Evolutionary conservation across 2,329 filamentous ascomycete genomes (phyloP), one percentile per base, ranked within the genome.

Genomic region (Fusarium pseudonygamai): DNA sequence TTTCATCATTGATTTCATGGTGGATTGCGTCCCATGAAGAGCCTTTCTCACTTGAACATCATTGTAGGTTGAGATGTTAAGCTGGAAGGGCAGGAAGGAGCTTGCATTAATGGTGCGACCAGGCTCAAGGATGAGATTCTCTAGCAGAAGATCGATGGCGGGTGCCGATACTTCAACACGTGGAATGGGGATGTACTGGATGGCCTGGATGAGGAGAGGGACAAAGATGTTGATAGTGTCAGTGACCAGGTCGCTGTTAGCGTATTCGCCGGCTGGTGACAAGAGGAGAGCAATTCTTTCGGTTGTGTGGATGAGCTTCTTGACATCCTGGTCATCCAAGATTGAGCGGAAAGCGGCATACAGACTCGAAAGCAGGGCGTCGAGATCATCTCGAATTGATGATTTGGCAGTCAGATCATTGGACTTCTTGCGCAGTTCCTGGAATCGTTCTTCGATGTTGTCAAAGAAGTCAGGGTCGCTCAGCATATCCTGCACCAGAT

Each of bases 151-250:
- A 76, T 98, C 95, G 61, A 97, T 87, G 39, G 93, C 91, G 0
- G 95, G 95, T 7, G 92, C 93, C 2, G 93, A 93, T 10, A 98
- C 86, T 81, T 98, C 96, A n/a, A 98, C 83, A 9, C 96, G 92
- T 1, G 95, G 95, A 59, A 98, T 96, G 0, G 96, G 96, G 8
- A 98, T 85, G 82, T 94, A 95, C 80, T 98, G 95, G 37, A 98
- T 87, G 6, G 90, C 89, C 73, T 93, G 88, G 64, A 98, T 88
- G 8, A 95, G 78, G 18, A 94, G 84, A 0, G 96, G 96, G 10
- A 96, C 86, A 79, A 98, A 95, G 18, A 96, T 90, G 67, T 96
- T 92, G 74, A 94, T 87, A 7, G 90, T 85, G 79, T 98, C 96
- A 6, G 90, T 87, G 8, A 96, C 83, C 4, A 98, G 86, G 34